Evolutionary conservation across 2,329 filamentous ascomycete species (phyloP).

Genomic region (Alternaria novae-zelandiae): DNA sequence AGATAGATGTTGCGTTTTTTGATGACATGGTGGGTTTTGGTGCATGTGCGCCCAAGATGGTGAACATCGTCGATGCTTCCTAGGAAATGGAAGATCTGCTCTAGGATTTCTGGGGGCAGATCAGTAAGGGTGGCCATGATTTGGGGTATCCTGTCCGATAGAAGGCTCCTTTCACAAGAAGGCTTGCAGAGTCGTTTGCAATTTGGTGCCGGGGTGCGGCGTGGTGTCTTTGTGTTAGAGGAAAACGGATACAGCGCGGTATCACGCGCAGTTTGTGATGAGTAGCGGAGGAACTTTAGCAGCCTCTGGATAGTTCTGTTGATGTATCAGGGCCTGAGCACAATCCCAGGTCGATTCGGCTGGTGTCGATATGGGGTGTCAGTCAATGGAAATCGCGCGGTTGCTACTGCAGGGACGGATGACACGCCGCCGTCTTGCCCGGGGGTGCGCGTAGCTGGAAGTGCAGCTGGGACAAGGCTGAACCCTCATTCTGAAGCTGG

Average conservation of each 20-base stretch:
- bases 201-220: not conserved
- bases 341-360: not conserved
- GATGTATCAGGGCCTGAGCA: not conserved
- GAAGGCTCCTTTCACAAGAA: not conserved
- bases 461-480: slow-evolving; percentile 1
- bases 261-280: not conserved
- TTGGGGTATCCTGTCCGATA: not conserved
- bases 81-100: slow-evolving; percentile 23
- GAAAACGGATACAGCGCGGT: not conserved
- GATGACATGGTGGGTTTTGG: slow-evolving; percentile 16
- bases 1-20: slow-evolving; percentile 17
- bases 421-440: not conserved
- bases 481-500: not conserved
- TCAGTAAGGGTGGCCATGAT: slow-evolving; percentile 19
- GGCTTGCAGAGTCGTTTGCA: not conserved
- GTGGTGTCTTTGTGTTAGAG: not conserved
- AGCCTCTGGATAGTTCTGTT: not conserved
- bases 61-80: slow-evolving; percentile 38
- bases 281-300: not conserved
- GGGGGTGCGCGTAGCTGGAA: not conserved
- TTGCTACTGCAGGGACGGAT: not conserved
- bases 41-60: slow-evolving; percentile 26
- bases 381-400: not conserved
- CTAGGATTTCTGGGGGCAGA: slow-evolving; percentile 27
- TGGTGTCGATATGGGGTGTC: not conserved